These are phyloP conservation scores for Geosmithia morbida DNA, from an alignment of 2,329 filamentous ascomycete genomes.

Conservation along the genomic window DNA sequence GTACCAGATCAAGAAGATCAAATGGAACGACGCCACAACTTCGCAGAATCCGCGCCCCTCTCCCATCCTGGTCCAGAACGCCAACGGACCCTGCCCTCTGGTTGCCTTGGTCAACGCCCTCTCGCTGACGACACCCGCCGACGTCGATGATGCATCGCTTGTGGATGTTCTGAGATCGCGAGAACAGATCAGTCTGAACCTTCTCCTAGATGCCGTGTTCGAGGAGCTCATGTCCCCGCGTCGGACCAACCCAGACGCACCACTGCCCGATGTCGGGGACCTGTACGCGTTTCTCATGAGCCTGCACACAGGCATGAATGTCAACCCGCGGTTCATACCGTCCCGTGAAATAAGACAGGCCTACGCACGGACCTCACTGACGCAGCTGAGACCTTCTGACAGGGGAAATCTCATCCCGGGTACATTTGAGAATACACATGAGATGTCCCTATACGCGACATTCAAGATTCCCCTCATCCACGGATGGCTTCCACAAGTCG, in stretches of 20 bases:
- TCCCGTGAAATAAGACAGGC: slow-evolving; percentile 28
- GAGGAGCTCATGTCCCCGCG: slow-evolving; percentile 80
- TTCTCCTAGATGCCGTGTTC: slow-evolving; percentile 79
- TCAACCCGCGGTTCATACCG: slow-evolving; percentile 78
- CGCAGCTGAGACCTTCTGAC: slow-evolving; percentile 34
- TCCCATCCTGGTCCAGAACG: slow-evolving; percentile 82
- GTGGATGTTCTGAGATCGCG: slow-evolving; percentile 63
- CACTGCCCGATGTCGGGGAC: slow-evolving; percentile 74
- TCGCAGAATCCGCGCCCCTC: slow-evolving; percentile 55
- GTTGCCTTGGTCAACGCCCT: slow-evolving; percentile 89
- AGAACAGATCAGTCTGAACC: slow-evolving; percentile 75
- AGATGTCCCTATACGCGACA: slow-evolving; percentile 83
- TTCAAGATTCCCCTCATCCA: slow-evolving; percentile 85
- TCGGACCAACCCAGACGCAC: slow-evolving; percentile 43
- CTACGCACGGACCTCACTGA: slow-evolving; percentile 36
- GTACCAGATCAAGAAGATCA: slow-evolving; percentile 85
- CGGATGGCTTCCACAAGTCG: slow-evolving; percentile 69
- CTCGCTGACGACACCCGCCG: slow-evolving; percentile 62
- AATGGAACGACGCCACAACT: slow-evolving; percentile 57
- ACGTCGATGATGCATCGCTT: slow-evolving; percentile 49
- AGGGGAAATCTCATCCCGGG: slow-evolving; percentile 42
- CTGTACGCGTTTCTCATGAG: slow-evolving; percentile 79
- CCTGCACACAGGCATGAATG: slow-evolving; percentile 93
- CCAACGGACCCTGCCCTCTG: slow-evolving; percentile 86
- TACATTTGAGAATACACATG: slow-evolving; percentile 71